A percentile compares a stretch with the other conserved stretches of the same genome.
Conservation (phyloP, 345 rosid species). For the Erucastrum elatum region DNA sequence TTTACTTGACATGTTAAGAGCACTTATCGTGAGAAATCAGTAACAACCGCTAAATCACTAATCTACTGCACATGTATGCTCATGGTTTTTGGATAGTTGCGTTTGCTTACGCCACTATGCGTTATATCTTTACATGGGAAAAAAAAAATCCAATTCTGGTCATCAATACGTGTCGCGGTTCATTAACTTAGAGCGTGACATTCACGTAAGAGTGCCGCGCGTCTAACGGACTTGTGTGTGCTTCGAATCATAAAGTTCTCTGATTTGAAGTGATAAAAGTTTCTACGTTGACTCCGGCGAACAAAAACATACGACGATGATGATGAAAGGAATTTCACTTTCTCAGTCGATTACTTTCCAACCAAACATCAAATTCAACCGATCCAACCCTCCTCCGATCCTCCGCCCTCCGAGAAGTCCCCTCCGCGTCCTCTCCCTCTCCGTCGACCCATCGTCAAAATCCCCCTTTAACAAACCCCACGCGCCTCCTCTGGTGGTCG, state of each 20-base stretch:
- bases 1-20: too few species aligned
- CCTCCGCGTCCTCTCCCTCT: slow-evolving; percentile 41
- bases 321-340: slow-evolving; percentile 43
- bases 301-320: slow-evolving; percentile 8
- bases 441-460: background rate
- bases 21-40: too few species aligned
- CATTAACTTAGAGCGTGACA: background rate
- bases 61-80: too few species aligned
- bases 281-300: background rate
- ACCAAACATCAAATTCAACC: slow-evolving; percentile 21
- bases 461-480: background rate
- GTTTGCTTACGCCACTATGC: too few species aligned
- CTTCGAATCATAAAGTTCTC: background rate
- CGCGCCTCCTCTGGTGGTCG: slow-evolving; percentile 70
- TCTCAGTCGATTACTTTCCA: slow-evolving; percentile 35
- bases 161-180: background rate
- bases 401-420: slow-evolving; percentile 7
- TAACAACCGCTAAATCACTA: too few species aligned
- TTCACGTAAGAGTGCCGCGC: background rate
- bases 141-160: background rate
- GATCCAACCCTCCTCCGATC: slow-evolving; percentile 19
- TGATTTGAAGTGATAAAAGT: background rate
- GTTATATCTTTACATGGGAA: background rate
- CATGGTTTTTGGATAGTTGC: too few species aligned
- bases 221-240: background rate